Evolutionary conservation across 2,329 filamentous ascomycete genomes (phyloP).

Genomic region (Cordyceps cateniannulata): DNA sequence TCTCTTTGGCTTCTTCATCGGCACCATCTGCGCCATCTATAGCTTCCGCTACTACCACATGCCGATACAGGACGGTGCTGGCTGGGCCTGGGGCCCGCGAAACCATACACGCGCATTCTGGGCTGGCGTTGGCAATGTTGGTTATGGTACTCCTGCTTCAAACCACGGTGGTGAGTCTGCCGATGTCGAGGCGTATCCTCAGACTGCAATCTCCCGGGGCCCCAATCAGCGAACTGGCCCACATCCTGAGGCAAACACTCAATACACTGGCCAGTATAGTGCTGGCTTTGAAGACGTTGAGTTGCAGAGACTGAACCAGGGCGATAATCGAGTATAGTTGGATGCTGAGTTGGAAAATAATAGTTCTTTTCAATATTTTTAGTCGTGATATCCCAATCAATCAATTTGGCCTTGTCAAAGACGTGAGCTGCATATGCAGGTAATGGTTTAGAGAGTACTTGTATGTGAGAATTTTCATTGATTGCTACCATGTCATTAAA

Average conservation of each 20-base stretch:
- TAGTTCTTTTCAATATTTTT: background rate
- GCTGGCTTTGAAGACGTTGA: constrained; percentile 25
- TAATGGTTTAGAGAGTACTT: background rate
- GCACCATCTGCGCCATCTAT: constrained; percentile 62
- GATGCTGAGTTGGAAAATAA: background rate
- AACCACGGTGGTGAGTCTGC: constrained; percentile 21
- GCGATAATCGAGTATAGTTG: constrained; percentile 6
- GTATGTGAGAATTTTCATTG: background rate
- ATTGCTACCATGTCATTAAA: constrained; percentile 8
- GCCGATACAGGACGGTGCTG: constrained; percentile 65
- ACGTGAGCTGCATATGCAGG: background rate
- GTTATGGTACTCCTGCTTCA: constrained; percentile 41
- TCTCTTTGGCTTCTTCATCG: constrained; percentile 75
- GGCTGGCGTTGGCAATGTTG: constrained; percentile 60
- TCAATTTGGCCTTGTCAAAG: background rate
- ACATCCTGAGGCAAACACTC: background rate
- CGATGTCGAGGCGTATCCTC: constrained; percentile 15
- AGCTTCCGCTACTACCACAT: constrained; percentile 83
- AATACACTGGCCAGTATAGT: constrained; percentile 3
- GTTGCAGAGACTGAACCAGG: constrained; percentile 18
- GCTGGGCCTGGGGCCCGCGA: constrained; percentile 84
- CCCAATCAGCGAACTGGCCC: constrained; percentile 14
- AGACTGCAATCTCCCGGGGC: constrained; percentile 6
- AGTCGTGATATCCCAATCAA: background rate
- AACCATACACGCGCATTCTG: constrained; percentile 69